Percentiles rank a stretch among this genome's conserved stretches.
Conservation (phyloP, 257 asterid genomes). For the Gynochthodes officinalis region DNA sequence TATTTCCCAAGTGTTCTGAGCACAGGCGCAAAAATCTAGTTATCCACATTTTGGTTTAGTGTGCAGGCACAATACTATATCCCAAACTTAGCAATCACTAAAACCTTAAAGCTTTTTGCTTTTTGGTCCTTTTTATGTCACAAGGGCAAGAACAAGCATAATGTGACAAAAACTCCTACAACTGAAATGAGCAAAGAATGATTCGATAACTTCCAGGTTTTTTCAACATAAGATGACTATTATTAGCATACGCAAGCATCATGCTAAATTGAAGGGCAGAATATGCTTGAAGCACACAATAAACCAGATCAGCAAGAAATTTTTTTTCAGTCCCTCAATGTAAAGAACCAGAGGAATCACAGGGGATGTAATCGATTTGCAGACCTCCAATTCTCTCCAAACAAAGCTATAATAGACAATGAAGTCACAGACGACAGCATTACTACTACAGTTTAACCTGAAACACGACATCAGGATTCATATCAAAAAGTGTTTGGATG, state of each 20-base stretch:
- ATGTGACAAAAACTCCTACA: neutral
- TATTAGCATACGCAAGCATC: neutral
- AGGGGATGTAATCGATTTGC: no score
- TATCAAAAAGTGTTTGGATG: slow-evolving; percentile 88
- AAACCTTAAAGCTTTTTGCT: neutral
- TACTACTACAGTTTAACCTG: slow-evolving; percentile 50
- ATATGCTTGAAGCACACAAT: neutral
- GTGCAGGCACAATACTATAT: neutral
- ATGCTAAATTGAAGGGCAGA: neutral
- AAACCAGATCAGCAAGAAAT: neutral
- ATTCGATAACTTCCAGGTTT: neutral
- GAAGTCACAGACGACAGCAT: neutral
- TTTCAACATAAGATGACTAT: neutral
- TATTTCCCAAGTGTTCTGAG: neutral
- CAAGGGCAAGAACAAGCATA: no score
- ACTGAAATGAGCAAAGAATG: neutral
- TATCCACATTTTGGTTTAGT: neutral
- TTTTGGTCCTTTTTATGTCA: neutral
- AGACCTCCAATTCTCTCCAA: neutral
- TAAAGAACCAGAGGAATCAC: neutral
- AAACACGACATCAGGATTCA: slow-evolving; percentile 96
- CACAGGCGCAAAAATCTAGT: neutral
- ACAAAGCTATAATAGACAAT: neutral
- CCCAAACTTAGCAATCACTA: neutral
- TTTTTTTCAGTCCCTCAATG: neutral